Conservation (phyloP, 1,284 basidiomycete species). For the Rhizopogon parksii region DNA sequence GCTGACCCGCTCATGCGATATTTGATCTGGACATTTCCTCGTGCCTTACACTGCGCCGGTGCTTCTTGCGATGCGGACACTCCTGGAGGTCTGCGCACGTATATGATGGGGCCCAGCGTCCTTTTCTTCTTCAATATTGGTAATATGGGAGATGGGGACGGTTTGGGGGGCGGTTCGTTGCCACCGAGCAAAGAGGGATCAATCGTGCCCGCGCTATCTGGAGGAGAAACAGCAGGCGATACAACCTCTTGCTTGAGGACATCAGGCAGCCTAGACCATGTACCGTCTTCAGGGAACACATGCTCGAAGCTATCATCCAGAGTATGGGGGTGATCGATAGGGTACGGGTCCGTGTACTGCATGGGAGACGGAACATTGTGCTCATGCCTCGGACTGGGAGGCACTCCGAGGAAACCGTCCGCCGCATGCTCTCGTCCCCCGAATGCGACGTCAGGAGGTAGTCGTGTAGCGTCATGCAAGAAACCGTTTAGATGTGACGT, state of each 20-base stretch:
- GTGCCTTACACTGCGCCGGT: not conserved
- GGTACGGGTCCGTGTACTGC: not conserved
- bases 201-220: slow-evolving; percentile 16
- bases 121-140: not conserved
- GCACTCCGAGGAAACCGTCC: slow-evolving; percentile 23
- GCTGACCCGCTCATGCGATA: slow-evolving; percentile 17
- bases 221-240: not conserved
- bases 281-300: not conserved
- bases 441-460: slow-evolving; percentile 7
- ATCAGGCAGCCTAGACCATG: slow-evolving; percentile 10
- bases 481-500: not conserved
- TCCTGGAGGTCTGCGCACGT: slow-evolving; percentile 24
- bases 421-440: slow-evolving; percentile 2
- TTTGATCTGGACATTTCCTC: slow-evolving; percentile 22
- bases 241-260: slow-evolving; percentile 3
- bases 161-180: slow-evolving; percentile 3
- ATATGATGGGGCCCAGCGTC: slow-evolving; percentile 19
- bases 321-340: not conserved
- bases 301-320: not conserved
- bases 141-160: not conserved
- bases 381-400: slow-evolving; percentile 19
- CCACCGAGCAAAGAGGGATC: slow-evolving; percentile 25
- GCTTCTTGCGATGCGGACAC: slow-evolving; percentile 17
- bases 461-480: slow-evolving; percentile 5
- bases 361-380: not conserved